phyloP scores from a whole-genome alignment of 2,329 filamentous ascomycete genomes.

The Phaeosphaeria sp. region DNA sequence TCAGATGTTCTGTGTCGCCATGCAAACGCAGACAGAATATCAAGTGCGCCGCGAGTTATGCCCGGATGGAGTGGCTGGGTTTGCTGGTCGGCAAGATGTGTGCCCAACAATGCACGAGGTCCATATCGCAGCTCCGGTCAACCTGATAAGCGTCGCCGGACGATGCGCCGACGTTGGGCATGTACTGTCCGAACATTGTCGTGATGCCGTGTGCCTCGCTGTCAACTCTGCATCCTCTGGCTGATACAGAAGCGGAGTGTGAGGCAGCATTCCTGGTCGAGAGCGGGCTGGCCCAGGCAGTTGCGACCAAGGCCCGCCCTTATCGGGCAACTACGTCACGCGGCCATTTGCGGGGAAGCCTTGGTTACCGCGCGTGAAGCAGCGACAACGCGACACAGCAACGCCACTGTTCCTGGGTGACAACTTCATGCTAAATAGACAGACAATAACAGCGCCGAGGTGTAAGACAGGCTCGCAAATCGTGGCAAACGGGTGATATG shows the following conservation, averaged over 20 bases:
- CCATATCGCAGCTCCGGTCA: too few species aligned
- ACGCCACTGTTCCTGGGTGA: neutral
- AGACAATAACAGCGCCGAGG: neutral
- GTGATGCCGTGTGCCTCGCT: too few species aligned
- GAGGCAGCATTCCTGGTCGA: too few species aligned
- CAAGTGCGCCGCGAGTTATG: neutral
- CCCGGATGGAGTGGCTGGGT: too few species aligned
- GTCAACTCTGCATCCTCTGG: too few species aligned
- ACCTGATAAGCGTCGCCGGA: too few species aligned
- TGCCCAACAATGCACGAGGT: too few species aligned
- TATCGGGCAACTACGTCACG: neutral
- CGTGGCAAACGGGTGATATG: neutral
- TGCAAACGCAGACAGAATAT: neutral
- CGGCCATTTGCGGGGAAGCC: neutral
- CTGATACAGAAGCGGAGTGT: too few species aligned
- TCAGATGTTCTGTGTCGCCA: too few species aligned
- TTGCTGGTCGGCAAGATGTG: too few species aligned
- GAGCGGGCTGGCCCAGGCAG: neutral
- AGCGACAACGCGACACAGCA: neutral
- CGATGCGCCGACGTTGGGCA: too few species aligned
- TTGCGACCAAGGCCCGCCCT: neutral
- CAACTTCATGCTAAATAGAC: neutral
- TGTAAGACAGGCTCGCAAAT: constrained; percentile 1
- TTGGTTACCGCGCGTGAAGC: neutral
- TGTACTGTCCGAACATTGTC: too few species aligned